Evolutionary conservation across 225 moss, liverwort and hornwort species (phyloP), one percentile per base, ranked within the genome.

Genomic region (Asterella californica): DNA sequence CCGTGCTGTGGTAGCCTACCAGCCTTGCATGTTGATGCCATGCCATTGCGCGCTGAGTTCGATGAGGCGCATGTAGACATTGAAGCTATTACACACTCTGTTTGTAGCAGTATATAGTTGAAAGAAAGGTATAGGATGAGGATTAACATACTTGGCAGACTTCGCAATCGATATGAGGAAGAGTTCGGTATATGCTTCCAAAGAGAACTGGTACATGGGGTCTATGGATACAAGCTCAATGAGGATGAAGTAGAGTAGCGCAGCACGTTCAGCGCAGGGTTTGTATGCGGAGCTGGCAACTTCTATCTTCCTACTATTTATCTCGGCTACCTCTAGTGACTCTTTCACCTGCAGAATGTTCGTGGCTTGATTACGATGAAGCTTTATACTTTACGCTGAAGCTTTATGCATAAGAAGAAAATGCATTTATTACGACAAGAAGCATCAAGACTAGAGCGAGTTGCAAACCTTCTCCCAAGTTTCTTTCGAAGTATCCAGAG

Each of bases 141-240:
- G 30, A 63, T n/a, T 0, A n/a, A 46, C 80, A 72, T 83, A 93
- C 94, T 88, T 90, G 82, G 85, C 48, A 78, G 94, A 94, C 74
- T 94, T 94, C 76, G 86, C 86, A 27, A 94, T 90, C 54, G 94
- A 94, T 64, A 90, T 94, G 5, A 94, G 83, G 71, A 91, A 94
- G 59, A 94, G 89, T 59, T 90, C 91, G 24, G 90, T 87, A 70
- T 92, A 94, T 15, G 94, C 90, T 72, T 94, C 91, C 85, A 94
- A 85, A 0, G 94, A 94, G 59, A 94, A 94, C 53, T 94, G 94
- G 55, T 94, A 94, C 94, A 94, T 94, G 1, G 94, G 91, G 45
- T 94, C 94, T 76, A 94, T 94, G 52, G 84, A 87, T 73, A 92
- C 90, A 24, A 94, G 86, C 83, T 94, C 94, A n/a, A 90, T 90